Conservation (phyloP, 495 filamentous ascomycete genomes). For the Penicillium turbatum region DNA sequence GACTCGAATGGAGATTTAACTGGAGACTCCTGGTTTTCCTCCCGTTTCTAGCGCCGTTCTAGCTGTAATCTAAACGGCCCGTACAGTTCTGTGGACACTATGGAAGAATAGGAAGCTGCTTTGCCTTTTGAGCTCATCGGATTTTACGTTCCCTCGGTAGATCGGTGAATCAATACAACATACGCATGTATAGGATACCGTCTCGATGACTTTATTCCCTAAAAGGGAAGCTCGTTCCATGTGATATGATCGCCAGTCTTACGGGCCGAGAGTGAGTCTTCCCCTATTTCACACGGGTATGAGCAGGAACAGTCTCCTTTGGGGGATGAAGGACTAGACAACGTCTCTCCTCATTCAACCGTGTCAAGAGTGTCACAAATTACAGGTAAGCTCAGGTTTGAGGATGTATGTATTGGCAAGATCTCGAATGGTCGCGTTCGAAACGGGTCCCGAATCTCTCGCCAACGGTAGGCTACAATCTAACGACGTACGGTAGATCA, state of each 20-base stretch:
- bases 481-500: background rate
- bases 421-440: background rate
- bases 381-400: background rate
- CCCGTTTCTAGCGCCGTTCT: conserved; percentile 32
- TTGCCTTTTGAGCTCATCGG: background rate
- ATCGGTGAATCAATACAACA: background rate
- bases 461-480: conserved; percentile 5
- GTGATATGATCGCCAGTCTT: too few relatives aligned
- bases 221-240: too few relatives aligned
- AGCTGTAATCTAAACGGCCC: conserved; percentile 26
- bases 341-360: background rate
- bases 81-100: conserved; percentile 16
- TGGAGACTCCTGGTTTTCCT: conserved; percentile 7
- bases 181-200: background rate
- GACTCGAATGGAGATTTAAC: background rate
- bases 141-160: background rate
- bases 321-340: background rate
- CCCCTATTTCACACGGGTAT: too few relatives aligned
- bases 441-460: conserved; percentile 5
- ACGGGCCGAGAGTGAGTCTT: too few relatives aligned
- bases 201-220: too few relatives aligned
- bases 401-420: background rate
- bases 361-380: background rate
- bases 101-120: conserved; percentile 22
- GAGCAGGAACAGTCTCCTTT: too few relatives aligned